Evolutionary conservation across 495 filamentous ascomycete species (phyloP), one percentile per base, ranked within the genome.

Genomic region (Daldinia concentrica): DNA sequence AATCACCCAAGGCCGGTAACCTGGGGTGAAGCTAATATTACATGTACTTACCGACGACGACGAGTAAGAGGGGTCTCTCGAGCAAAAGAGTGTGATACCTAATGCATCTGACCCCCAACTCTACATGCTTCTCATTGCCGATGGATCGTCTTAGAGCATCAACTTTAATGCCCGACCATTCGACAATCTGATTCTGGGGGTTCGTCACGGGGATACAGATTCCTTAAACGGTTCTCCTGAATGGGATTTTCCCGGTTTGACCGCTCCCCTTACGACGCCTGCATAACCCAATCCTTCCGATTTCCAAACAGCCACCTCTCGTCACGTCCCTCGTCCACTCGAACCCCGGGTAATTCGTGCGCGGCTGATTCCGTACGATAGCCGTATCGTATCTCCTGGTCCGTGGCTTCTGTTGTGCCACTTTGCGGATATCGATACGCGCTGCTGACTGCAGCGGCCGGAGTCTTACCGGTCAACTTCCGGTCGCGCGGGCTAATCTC

Each of bases 391-490:
- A 34, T 62, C 43, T 60, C 50, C 36, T 29, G 36, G 48, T 45
- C 24, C 39, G 30, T 58, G 26, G 12, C 27, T 19, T 57, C 43
- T 67, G 57, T 17, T 9, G 64, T 68, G 58, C 50, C n/a, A 68
- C 58, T 55, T 34, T 12, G 14, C 55, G 57, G 48, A 7, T 48
- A 36, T 68, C 51, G 36, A 68, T 68, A 68, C 64, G 64, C 64
- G 56, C 6, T 60, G 64, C 64, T 68, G 64, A 68, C 64, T 55
- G 57, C 57, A 61, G 64, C 45, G 43, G 26, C 55, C 64, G 64
- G 61, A 58, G 17, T 27, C 34, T 60, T 15, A 11, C 56, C 56
- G 64, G 43, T 43, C 24, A 26, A 12, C 56, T 66, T 66, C 64
- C 64, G 64, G 56, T 26, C 55, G 64, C 55, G 22, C 29, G 19